Percentiles rank a stretch among this genome's conserved stretches.
Conservation (phyloP, 1,284 basidiomycete genomes). For the Ganoderma lucidum region DNA sequence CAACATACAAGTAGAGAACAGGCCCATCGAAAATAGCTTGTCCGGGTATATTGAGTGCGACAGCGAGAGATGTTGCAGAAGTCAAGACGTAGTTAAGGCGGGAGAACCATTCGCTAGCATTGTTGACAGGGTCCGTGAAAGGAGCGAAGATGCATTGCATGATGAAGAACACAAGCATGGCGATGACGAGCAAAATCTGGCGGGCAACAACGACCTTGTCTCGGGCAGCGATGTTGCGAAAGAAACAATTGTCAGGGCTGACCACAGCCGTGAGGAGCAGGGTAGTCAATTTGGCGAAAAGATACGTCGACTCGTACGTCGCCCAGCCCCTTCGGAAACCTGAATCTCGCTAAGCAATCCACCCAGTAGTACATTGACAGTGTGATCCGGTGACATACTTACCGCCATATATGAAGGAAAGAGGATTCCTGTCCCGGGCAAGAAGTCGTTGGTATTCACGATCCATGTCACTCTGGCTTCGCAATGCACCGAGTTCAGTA, state of each 20-base stretch:
- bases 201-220: slow-evolving; percentile 64
- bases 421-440: slow-evolving; percentile 70
- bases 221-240: slow-evolving; percentile 58
- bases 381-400: slow-evolving; percentile 43
- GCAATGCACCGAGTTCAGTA: slow-evolving; percentile 73
- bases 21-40: slow-evolving; percentile 62
- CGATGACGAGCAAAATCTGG: slow-evolving; percentile 68
- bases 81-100: slow-evolving; percentile 75
- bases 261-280: slow-evolving; percentile 74
- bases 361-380: background rate
- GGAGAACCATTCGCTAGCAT: slow-evolving; percentile 81
- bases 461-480: slow-evolving; percentile 68
- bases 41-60: slow-evolving; percentile 64
- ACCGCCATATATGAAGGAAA: slow-evolving; percentile 79
- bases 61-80: slow-evolving; percentile 65
- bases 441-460: slow-evolving; percentile 78
- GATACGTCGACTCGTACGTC: slow-evolving; percentile 67
- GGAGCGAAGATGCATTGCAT: slow-evolving; percentile 69
- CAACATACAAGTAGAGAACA: slow-evolving; percentile 67
- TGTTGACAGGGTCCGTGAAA: slow-evolving; percentile 77
- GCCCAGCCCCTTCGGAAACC: slow-evolving; percentile 78
- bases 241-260: slow-evolving; percentile 77
- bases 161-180: slow-evolving; percentile 68
- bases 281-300: slow-evolving; percentile 75
- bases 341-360: slow-evolving; percentile 34